These are phyloP conservation scores for Thraustotheca clavata DNA, from an alignment of 352 stramenopile genomes.

Conservation along the genomic window DNA sequence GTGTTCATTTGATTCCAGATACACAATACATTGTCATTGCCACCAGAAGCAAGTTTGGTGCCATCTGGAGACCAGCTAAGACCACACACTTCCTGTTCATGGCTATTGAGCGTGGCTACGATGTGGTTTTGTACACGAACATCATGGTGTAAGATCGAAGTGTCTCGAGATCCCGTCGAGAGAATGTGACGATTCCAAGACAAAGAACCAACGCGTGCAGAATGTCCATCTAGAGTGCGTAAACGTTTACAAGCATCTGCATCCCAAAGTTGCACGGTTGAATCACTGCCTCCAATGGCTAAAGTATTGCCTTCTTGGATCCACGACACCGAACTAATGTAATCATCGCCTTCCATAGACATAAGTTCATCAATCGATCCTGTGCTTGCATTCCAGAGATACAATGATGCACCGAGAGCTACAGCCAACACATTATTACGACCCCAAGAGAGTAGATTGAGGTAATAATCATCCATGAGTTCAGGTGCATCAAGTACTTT, in stretches of 20 bases:
- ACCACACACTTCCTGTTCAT: slow-evolving; percentile 90
- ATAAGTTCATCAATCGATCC: slow-evolving; percentile 88
- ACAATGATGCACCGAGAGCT: slow-evolving; percentile 83
- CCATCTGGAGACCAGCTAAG: slow-evolving; percentile 88
- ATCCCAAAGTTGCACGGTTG: slow-evolving; percentile 90
- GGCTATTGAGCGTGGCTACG: slow-evolving; percentile 61
- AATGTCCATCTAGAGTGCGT: slow-evolving; percentile 89
- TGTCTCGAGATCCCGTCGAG: slow-evolving; percentile 74
- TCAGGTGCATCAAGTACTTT: slow-evolving; percentile 92
- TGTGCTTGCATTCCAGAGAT: slow-evolving; percentile 88
- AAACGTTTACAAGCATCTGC: slow-evolving; percentile 84
- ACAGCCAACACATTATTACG: slow-evolving; percentile 87
- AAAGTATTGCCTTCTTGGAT: slow-evolving; percentile 76
- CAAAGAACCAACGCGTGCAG: slow-evolving; percentile 71
- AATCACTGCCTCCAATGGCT: slow-evolving; percentile 78
- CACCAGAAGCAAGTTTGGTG: slow-evolving; percentile 76
- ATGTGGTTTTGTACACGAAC: slow-evolving; percentile 75
- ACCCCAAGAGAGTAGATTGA: slow-evolving; percentile 91
- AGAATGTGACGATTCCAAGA: slow-evolving; percentile 89
- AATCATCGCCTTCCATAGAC: slow-evolving; percentile 82
- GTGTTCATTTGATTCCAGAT: slow-evolving; percentile 78
- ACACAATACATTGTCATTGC: slow-evolving; percentile 90
- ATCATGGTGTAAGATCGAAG: slow-evolving; percentile 88
- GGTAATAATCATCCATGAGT: slow-evolving; percentile 92
- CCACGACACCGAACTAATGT: slow-evolving; percentile 87